Base-by-base conservation (phyloP, 805 yeast genomes). In the Candida takata region DNA sequence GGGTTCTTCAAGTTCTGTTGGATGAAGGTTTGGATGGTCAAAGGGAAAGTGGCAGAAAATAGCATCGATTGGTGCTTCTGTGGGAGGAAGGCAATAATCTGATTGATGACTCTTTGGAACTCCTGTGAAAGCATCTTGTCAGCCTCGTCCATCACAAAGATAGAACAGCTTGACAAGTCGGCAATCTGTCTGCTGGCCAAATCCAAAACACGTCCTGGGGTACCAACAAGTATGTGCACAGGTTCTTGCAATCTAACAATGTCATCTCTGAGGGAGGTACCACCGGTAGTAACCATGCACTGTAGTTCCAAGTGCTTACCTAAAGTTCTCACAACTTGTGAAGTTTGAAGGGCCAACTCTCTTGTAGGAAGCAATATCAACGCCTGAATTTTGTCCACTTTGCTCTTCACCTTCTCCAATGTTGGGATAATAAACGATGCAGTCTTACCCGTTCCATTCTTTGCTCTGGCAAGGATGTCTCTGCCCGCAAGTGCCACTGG, bases 221-320 rank as follows among this genome's bases (percentile, higher is more conserved):
- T 92, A 47, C 97, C 98, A 29, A 92, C 98, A 42, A 92, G 66
- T 28, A 92, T 76, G 60, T 92, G 97, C 26, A 92, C 97, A 10
- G 95, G 81, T 34, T 90, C 97, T 53, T 84, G 77, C 52, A 92
- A 70, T 70, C 98, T 81, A 53, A 92, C 61, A 52, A 92, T 90
- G 62, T 92, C 98, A 64, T 92, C 98, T 63, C 83, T 80, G 48
- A 92, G 70, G 39, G 82, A 76, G 31, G 98, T 92, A 56, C 98
- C 98, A 61, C 98, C 98, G 10, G 97, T 92, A 62, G 97, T 82
- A 38, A 90, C 97, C 97, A 92, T 90, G 55, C 92, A 86, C 57
- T 88, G 81, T 47, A 87, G 69, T 23, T 87, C 90, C 61, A 92
- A 69, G 61, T 92, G 97, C 58, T 87, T 87, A 41, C 97, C 97